These are phyloP conservation scores for Aspergillus arachidicola DNA, from an alignment of 2,329 filamentous ascomycete species.

Conservation along the genomic window DNA sequence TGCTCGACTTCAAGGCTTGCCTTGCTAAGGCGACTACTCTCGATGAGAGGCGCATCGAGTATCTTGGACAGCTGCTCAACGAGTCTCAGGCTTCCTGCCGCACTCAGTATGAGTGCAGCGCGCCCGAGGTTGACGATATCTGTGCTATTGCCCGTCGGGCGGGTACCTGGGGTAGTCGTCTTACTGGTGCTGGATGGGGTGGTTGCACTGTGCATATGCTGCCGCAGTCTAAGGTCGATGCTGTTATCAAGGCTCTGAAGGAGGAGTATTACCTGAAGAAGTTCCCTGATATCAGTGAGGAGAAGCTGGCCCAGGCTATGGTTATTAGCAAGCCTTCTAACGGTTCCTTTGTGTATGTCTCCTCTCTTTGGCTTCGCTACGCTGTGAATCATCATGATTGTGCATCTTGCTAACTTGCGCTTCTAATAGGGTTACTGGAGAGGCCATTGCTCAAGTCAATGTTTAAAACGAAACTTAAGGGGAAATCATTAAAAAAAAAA, in stretches of 20 bases:
- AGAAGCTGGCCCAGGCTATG: constrained; percentile 77
- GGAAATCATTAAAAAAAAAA: constrained; percentile 11
- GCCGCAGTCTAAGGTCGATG: constrained; percentile 76
- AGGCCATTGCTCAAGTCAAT: constrained; percentile 38
- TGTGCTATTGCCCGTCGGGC: constrained; percentile 76
- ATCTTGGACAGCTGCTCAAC: constrained; percentile 83
- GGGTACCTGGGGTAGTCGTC: constrained; percentile 79
- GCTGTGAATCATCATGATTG: background rate
- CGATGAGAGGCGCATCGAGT: constrained; percentile 67
- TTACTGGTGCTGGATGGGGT: constrained; percentile 96
- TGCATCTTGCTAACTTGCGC: constrained; percentile 17
- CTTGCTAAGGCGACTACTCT: constrained; percentile 61
- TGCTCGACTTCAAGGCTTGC: constrained; percentile 78
- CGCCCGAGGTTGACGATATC: constrained; percentile 86
- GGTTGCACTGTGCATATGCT: constrained; percentile 95
- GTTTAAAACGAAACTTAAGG: constrained; percentile 19
- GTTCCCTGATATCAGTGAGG: constrained; percentile 67
- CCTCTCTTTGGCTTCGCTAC: background rate
- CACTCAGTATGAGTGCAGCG: constrained; percentile 87
- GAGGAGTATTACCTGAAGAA: constrained; percentile 79
- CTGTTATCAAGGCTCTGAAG: constrained; percentile 75
- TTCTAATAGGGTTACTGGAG: constrained; percentile 36
- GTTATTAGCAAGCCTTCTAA: constrained; percentile 79
- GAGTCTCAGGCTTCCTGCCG: constrained; percentile 86
- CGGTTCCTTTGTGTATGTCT: constrained; percentile 46